Conservation (phyloP, 306 rosid genomes). For the Lagenaria siceraria region DNA sequence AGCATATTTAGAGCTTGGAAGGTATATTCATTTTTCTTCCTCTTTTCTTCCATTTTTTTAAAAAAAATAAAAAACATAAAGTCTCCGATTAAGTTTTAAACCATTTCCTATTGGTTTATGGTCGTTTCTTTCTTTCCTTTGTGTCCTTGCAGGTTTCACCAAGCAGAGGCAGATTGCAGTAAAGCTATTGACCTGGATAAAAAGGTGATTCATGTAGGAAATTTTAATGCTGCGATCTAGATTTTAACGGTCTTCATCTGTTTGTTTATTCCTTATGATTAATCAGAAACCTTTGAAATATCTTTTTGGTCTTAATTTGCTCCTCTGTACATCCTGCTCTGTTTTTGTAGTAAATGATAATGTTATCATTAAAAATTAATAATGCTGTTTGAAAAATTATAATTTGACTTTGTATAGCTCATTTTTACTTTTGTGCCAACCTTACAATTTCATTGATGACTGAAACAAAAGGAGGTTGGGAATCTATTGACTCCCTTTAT, state of each 20-base stretch:
- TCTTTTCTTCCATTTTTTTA: no score
- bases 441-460: no score
- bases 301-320: neutral
- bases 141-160: constrained; percentile 39
- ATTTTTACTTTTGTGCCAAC: neutral
- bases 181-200: constrained; percentile 76
- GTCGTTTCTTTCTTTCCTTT: constrained; percentile 14
- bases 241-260: neutral
- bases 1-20: constrained; percentile 70
- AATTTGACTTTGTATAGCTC: neutral
- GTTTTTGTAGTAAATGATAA: neutral
- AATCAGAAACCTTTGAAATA: neutral
- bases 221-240: neutral
- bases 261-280: neutral
- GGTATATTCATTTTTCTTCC: constrained; percentile 23
- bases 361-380: neutral
- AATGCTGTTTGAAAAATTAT: neutral
- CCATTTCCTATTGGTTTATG: constrained; percentile 14
- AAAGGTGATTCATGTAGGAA: constrained; percentile 39
- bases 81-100: neutral
- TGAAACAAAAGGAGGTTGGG: no score
- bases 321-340: neutral
- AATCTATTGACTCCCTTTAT: no score
- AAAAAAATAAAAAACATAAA: no score
- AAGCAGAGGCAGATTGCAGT: constrained; percentile 82